phyloP scores from a whole-genome alignment of 192 early-diverging fungal species.

The Umbelopsis vinacea region DNA sequence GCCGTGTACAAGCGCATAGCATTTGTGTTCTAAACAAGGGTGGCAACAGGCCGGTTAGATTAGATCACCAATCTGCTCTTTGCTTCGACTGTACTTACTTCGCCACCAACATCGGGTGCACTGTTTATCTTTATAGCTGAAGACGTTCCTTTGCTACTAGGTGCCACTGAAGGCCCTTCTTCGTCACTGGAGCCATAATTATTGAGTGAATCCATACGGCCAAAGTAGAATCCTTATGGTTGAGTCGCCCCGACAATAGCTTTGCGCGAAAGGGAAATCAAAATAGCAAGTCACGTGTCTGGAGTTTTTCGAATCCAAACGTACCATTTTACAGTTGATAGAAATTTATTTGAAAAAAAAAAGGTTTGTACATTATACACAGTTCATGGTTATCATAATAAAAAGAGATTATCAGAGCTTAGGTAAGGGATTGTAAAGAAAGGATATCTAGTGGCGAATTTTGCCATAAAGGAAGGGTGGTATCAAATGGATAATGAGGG shows the following conservation, averaged over 20 bases:
- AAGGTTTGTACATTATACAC: too few species aligned
- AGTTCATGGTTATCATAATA: too few species aligned
- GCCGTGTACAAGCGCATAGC: slow-evolving; percentile 51
- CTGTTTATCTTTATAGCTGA: slow-evolving; percentile 39
- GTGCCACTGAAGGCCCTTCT: slow-evolving; percentile 12
- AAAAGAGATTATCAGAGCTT: too few species aligned
- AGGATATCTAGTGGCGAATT: too few species aligned
- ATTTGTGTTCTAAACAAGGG: background rate
- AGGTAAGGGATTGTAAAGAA: too few species aligned
- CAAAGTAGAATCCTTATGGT: background rate
- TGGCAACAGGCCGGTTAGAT: background rate
- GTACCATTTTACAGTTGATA: too few species aligned
- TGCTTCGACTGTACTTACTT: slow-evolving; percentile 36
- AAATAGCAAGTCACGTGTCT: slow-evolving; percentile 17
- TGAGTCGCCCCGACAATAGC: background rate
- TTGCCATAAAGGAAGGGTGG: too few species aligned
- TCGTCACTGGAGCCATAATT: slow-evolving; percentile 45
- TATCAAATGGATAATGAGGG: too few species aligned
- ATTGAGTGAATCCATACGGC: slow-evolving; percentile 35
- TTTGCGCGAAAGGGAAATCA: slow-evolving; percentile 1
- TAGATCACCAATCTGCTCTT: background rate
- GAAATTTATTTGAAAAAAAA: too few species aligned
- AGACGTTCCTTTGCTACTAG: background rate
- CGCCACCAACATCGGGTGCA: slow-evolving; percentile 57
- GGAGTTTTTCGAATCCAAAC: background rate